phyloP scores from a whole-genome alignment of 441 rosid species.

The Adansonia rubrostipa region DNA sequence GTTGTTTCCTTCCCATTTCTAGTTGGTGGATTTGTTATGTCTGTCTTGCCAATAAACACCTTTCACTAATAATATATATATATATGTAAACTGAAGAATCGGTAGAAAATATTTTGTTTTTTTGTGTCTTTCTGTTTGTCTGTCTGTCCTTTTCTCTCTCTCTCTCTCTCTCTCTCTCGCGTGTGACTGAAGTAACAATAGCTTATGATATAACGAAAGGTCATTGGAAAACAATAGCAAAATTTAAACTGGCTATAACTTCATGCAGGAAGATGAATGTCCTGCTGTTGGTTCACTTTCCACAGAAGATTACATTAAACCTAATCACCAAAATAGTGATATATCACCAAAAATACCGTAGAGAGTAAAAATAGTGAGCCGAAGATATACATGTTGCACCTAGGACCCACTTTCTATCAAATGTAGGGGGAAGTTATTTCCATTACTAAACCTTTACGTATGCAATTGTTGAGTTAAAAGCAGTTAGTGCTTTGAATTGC shows the following conservation, averaged over 20 bases:
- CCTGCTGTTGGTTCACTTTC: background rate
- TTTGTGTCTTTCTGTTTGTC: no score
- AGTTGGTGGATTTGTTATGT: background rate
- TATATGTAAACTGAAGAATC: background rate
- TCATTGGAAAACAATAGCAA: background rate
- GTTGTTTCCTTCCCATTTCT: background rate
- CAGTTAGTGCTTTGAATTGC: background rate
- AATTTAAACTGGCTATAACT: background rate
- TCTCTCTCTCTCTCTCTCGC: background rate
- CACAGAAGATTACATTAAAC: background rate
- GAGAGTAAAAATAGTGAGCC: background rate
- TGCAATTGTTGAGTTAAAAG: background rate
- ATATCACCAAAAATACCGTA: background rate
- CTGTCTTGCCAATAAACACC: background rate
- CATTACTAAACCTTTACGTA: background rate
- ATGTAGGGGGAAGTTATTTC: background rate
- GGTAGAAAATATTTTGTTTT: background rate
- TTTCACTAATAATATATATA: background rate
- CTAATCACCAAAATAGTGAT: no score
- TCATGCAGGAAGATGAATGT: background rate
- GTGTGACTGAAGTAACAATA: background rate
- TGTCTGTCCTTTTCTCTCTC: no score
- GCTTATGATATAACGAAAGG: background rate
- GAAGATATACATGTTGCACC: background rate
- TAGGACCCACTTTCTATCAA: background rate